Evolutionary conservation across 1,284 basidiomycete species (phyloP).

Genomic region (Phellopilus nigrolimitatus): DNA sequence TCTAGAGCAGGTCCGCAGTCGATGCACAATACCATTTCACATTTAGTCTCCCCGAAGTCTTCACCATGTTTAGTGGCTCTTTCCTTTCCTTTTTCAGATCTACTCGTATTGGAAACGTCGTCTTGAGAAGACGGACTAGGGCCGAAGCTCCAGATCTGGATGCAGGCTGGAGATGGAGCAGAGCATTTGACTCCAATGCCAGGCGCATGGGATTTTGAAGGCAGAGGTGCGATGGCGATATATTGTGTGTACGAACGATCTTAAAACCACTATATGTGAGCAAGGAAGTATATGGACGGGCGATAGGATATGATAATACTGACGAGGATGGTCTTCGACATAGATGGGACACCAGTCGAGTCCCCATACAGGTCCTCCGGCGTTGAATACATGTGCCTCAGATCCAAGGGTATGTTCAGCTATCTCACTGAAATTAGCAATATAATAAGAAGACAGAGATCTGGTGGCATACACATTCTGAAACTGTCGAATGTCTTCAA

Average conservation of each 20-base stretch:
- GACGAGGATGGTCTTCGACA: conserved; percentile 52
- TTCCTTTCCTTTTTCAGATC: conserved; percentile 18
- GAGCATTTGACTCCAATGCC: conserved; percentile 50
- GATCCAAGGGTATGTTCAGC: conserved; percentile 42
- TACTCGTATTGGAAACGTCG: not conserved
- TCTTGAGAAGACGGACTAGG: conserved; percentile 18
- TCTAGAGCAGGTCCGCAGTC: conserved; percentile 72
- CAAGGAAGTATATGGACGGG: not conserved
- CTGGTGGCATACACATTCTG: conserved; percentile 47
- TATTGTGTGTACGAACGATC: conserved; percentile 63
- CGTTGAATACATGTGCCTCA: conserved; percentile 66
- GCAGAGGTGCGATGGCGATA: conserved; percentile 77
- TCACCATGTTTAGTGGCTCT: conserved; percentile 24
- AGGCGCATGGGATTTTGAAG: conserved; percentile 53
- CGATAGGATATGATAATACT: conserved; percentile 21
- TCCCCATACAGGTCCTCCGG: conserved; percentile 82
- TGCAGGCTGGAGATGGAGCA: conserved; percentile 52
- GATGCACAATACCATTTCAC: conserved; percentile 75
- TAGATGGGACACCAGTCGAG: conserved; percentile 88
- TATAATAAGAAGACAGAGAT: not conserved
- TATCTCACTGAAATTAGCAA: conserved; percentile 21
- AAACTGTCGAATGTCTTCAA: conserved; percentile 52
- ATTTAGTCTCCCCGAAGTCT: conserved; percentile 44
- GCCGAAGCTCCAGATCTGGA: conserved; percentile 63
- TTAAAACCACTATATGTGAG: conserved; percentile 26